A percentile compares a stretch with the other conserved stretches of the same genome.
Conservation (phyloP, 73 alveolate genomes). For the Symbiodinium pilosum region DNA sequence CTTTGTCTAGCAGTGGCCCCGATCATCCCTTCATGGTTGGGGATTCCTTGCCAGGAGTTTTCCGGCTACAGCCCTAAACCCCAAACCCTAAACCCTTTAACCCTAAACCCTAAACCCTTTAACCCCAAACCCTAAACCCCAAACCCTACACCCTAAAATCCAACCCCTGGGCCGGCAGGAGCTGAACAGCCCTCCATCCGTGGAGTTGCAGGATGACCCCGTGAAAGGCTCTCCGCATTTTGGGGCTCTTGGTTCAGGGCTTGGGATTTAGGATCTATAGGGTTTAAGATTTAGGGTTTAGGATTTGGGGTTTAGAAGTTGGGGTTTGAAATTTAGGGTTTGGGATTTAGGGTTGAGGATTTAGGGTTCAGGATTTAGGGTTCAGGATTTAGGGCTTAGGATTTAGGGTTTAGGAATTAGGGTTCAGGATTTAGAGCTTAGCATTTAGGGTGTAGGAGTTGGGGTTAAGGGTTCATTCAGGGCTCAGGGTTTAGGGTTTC, state of each 20-base stretch:
- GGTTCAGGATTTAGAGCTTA: background rate
- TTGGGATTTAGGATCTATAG: background rate
- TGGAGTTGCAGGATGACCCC: constrained; percentile 84
- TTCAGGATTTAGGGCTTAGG: background rate
- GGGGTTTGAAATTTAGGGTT: background rate
- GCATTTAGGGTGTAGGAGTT: background rate
- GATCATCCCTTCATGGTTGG: too few species aligned
- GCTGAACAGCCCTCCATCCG: constrained; percentile 48
- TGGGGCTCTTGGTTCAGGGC: background rate
- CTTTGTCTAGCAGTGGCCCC: too few species aligned
- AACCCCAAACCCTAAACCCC: too few species aligned
- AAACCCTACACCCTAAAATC: too few species aligned
- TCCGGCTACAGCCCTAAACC: too few species aligned
- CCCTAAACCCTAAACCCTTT: too few species aligned
- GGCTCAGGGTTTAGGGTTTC: background rate
- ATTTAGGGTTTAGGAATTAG: background rate
- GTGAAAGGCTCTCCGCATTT: constrained; percentile 45
- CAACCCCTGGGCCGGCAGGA: constrained; percentile 10
- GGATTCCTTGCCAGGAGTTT: too few species aligned
- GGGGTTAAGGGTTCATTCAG: background rate
- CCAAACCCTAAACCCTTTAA: too few species aligned
- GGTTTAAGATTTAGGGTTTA: background rate
- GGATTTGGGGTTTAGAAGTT: background rate
- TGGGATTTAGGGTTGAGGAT: background rate
- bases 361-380: background rate